A percentile compares a stretch with the other conserved stretches of the same genome.
Conservation (phyloP, 768 basidiomycete genomes). For the Lactarius pseudohatsudake region DNA sequence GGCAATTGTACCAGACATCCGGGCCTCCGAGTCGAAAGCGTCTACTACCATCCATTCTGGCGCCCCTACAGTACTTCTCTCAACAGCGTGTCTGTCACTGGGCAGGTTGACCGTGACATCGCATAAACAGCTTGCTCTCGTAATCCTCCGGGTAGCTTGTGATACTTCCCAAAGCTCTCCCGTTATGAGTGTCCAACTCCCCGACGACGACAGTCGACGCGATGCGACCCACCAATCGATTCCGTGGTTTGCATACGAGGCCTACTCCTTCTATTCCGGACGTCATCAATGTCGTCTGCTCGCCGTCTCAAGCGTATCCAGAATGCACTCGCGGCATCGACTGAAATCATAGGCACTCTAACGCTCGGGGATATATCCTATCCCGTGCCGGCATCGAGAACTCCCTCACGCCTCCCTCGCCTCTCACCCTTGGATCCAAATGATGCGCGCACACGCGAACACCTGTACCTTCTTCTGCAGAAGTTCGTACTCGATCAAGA, state of each 20-base stretch:
- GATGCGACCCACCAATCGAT: background rate
- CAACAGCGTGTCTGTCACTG: no score
- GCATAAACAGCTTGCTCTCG: background rate
- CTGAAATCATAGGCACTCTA: slow-evolving; percentile 50
- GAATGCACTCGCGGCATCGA: slow-evolving; percentile 43
- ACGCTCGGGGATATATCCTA: slow-evolving; percentile 57
- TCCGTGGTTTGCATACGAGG: background rate
- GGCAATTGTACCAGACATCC: no score
- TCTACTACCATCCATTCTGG: no score
- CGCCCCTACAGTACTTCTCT: no score
- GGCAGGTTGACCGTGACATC: no score
- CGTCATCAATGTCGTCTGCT: slow-evolving; percentile 8
- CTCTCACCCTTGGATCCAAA: slow-evolving; percentile 49
- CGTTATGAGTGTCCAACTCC: background rate
- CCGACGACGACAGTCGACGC: background rate
- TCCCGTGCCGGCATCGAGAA: slow-evolving; percentile 48
- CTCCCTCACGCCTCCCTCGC: slow-evolving; percentile 51
- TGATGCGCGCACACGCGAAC: slow-evolving; percentile 53
- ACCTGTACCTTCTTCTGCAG: slow-evolving; percentile 65
- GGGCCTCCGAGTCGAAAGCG: no score
- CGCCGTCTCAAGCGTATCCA: slow-evolving; percentile 53
- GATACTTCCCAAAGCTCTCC: background rate
- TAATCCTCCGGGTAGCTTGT: background rate
- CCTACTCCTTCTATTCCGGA: background rate
- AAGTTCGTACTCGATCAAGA: slow-evolving; percentile 69